Evolutionary conservation across 139 green algal genomes (phyloP).

Genomic region (Micractinium conductrix): DNA sequence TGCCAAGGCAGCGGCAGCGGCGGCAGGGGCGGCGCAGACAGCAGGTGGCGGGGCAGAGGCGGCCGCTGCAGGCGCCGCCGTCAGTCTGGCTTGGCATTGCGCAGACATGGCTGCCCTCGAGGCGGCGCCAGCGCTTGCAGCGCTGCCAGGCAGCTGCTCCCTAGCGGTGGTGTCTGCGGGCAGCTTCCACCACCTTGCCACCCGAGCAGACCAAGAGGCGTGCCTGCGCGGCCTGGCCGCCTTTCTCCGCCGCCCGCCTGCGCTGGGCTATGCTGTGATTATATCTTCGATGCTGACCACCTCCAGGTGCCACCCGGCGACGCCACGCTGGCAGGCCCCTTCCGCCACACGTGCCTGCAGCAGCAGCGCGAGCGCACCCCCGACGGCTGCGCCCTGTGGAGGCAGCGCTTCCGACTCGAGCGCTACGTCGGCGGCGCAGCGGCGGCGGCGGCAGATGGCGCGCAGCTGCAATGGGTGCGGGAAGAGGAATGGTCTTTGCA

Average conservation of each 20-base stretch:
- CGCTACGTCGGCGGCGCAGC: slow-evolving; percentile 1
- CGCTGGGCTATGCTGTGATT: background rate
- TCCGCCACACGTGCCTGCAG: slow-evolving; percentile 7
- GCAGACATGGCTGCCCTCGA: background rate
- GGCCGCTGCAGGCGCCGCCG: background rate
- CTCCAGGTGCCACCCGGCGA: background rate
- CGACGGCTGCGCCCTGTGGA: slow-evolving; percentile 1
- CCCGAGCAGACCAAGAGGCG: background rate
- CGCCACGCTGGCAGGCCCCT: background rate
- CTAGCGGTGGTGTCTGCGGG: background rate
- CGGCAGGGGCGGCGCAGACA: background rate
- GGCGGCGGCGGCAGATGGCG: background rate
- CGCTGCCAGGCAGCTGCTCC: background rate
- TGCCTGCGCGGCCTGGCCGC: slow-evolving; percentile 3
- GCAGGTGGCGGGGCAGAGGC: too few relatives aligned
- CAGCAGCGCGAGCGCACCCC: background rate
- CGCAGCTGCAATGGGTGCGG: background rate
- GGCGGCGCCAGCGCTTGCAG: too few relatives aligned
- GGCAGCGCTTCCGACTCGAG: slow-evolving; percentile 14
- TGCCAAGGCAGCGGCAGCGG: background rate
- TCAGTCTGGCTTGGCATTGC: background rate
- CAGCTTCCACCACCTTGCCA: slow-evolving; percentile 21
- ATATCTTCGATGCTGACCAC: background rate
- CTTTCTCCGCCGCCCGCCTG: background rate
- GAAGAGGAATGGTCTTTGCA: slow-evolving; percentile 6